Conservation (phyloP, 768 basidiomycete species). For the Coprinopsis cinerea region DNA sequence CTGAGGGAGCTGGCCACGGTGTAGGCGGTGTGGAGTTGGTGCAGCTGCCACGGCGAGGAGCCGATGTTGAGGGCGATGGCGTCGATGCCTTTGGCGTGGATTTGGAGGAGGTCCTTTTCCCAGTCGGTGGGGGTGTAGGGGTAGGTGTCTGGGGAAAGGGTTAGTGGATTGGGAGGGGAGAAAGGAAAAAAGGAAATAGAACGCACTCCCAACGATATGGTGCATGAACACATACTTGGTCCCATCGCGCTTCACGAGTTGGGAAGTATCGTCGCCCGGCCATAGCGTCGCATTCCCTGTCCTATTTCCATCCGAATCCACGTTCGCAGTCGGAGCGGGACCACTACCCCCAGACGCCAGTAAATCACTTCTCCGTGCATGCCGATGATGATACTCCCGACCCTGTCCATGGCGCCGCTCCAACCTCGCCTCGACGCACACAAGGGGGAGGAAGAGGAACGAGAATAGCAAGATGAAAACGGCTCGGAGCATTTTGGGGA, state of each 20-base stretch:
- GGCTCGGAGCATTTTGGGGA: no score
- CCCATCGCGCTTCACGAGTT: constrained; percentile 34
- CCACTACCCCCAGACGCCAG: background rate
- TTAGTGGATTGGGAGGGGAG: no score
- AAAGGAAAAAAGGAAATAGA: background rate
- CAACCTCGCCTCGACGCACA: no score
- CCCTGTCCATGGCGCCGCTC: background rate
- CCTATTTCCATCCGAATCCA: no score
- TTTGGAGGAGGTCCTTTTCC: constrained; percentile 35
- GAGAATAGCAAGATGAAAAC: no score
- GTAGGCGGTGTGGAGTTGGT: constrained; percentile 44
- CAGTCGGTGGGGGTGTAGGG: constrained; percentile 34
- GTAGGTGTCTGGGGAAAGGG: no score
- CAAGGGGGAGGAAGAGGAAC: no score
- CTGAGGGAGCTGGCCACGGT: constrained; percentile 39
- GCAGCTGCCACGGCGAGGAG: constrained; percentile 43
- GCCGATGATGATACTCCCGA: background rate
- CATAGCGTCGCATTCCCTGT: background rate
- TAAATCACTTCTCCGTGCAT: background rate
- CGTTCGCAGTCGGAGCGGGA: no score
- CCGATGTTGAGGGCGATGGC: constrained; percentile 64
- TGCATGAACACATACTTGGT: constrained; percentile 49
- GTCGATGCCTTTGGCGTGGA: constrained; percentile 42
- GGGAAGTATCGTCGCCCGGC: constrained; percentile 14
- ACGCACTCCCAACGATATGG: constrained; percentile 45